A percentile compares a stretch with the other conserved stretches of the same genome.
Evolutionary conservation across 176 grass and related monocot genomes (phyloP).

Genomic region (Oryza meridionalis): DNA sequence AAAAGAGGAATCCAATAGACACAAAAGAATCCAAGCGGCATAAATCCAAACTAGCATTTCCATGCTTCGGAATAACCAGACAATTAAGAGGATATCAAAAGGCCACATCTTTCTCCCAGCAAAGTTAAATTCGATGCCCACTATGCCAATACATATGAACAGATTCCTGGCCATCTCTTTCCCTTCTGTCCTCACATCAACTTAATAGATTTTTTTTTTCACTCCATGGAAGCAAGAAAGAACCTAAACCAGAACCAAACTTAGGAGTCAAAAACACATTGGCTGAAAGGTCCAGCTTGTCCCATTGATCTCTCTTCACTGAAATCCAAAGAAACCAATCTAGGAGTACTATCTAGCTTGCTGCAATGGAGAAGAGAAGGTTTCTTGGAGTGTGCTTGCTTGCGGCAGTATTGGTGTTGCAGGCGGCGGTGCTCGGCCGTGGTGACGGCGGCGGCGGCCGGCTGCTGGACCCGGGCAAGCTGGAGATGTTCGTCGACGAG

Average conservation of each 20-base stretch:
- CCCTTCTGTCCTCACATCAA: background rate
- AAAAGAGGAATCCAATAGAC: background rate
- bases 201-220: constrained; percentile 11
- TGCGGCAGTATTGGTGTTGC: constrained; percentile 26
- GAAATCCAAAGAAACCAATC: background rate
- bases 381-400: constrained; percentile 22
- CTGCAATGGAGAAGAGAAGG: constrained; percentile 47
- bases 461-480: constrained; percentile 43
- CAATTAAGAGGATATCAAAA: background rate
- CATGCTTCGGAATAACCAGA: background rate
- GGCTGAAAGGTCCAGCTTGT: background rate
- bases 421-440: constrained; percentile 12
- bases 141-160: background rate
- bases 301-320: background rate
- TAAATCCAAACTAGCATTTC: background rate
- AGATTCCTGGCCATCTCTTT: constrained; percentile 34
- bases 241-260: background rate
- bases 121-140: constrained; percentile 18
- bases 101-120: constrained; percentile 6
- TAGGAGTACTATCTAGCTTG: background rate
- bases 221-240: background rate
- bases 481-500: constrained; percentile 96
- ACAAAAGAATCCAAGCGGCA: background rate
- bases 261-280: constrained; percentile 17
- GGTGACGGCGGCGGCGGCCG: constrained; percentile 16